phyloP scores from a whole-genome alignment of 495 filamentous ascomycete species.

The Hypoxylon fragiforme region DNA sequence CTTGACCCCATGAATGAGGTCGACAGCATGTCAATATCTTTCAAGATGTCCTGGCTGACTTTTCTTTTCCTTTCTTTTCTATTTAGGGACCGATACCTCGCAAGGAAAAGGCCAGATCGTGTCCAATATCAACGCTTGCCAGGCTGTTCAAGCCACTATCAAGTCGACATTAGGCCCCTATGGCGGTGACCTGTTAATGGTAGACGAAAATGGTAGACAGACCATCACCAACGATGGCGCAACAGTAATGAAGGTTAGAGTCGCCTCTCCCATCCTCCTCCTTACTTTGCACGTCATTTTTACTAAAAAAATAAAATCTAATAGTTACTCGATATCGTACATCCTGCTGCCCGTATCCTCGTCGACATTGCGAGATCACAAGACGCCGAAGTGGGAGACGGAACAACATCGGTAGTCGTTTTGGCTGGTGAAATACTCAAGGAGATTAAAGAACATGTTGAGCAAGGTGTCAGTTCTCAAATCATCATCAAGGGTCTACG shows the following conservation, averaged over 20 bases:
- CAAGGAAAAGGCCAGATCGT: constrained; percentile 97
- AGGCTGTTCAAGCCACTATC: constrained; percentile 95
- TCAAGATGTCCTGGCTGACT: constrained; percentile 26
- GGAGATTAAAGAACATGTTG: constrained; percentile 91
- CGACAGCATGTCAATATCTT: background rate
- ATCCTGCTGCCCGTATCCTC: constrained; percentile 95
- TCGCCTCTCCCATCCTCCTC: background rate
- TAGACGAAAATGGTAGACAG: constrained; percentile 91
- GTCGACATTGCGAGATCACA: constrained; percentile 98
- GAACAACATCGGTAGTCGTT: constrained; percentile 95
- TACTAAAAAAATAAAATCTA: background rate
- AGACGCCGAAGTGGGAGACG: constrained; percentile 98
- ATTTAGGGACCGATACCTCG: constrained; percentile 88
- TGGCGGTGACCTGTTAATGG: constrained; percentile 92
- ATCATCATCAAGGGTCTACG: constrained; percentile 95
- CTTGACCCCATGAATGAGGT: constrained; percentile 15
- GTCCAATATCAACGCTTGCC: constrained; percentile 97
- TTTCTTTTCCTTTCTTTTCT: constrained; percentile 21
- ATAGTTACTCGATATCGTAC: constrained; percentile 95
- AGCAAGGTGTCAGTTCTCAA: constrained; percentile 96
- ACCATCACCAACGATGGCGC: constrained; percentile 99
- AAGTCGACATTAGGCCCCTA: constrained; percentile 96
- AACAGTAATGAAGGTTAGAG: constrained; percentile 93
- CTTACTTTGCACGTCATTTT: background rate
- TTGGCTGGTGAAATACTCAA: constrained; percentile 95